phyloP scores from a whole-genome alignment of 2,329 filamentous ascomycete genomes.

The Metarhizium humberi region DNA sequence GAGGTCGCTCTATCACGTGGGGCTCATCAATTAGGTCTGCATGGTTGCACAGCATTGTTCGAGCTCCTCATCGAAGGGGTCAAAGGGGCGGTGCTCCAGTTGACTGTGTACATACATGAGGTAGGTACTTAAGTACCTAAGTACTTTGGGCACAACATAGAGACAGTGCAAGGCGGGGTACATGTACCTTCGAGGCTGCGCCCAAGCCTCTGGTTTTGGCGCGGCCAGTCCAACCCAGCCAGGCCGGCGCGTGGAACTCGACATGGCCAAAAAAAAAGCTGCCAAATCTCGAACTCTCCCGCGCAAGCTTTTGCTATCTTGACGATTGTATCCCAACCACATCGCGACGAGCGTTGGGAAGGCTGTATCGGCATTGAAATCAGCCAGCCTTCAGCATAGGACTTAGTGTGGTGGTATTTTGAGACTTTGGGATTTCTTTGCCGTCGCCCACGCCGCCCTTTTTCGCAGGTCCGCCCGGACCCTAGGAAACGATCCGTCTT shows the following conservation, averaged over 20 bases:
- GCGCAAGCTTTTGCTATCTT: slow-evolving; percentile 2
- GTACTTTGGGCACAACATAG: background rate
- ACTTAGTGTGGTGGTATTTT: slow-evolving; percentile 6
- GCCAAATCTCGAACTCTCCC: background rate
- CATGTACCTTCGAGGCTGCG: background rate
- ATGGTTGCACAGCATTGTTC: background rate
- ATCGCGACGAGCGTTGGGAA: background rate
- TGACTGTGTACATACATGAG: background rate
- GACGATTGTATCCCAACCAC: slow-evolving; percentile 1
- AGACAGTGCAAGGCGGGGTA: background rate
- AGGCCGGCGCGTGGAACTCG: slow-evolving; percentile 5
- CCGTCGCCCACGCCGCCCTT: background rate
- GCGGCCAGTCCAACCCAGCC: background rate
- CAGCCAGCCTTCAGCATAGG: background rate
- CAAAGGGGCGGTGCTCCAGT: background rate
- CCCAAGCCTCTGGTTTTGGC: background rate
- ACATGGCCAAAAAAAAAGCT: slow-evolving; percentile 6
- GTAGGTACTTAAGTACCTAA: background rate
- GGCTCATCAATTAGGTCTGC: slow-evolving; percentile 2
- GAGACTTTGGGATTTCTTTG: slow-evolving; percentile 1
- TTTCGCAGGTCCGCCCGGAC: background rate
- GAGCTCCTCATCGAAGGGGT: background rate
- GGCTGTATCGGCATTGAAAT: background rate
- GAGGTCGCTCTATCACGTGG: slow-evolving; percentile 6
- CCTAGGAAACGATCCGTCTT: background rate